Evolutionary conservation across 805 yeast species (phyloP), one percentile per base, ranked within the genome.

Genomic region (Saccharomyces mikatae): DNA sequence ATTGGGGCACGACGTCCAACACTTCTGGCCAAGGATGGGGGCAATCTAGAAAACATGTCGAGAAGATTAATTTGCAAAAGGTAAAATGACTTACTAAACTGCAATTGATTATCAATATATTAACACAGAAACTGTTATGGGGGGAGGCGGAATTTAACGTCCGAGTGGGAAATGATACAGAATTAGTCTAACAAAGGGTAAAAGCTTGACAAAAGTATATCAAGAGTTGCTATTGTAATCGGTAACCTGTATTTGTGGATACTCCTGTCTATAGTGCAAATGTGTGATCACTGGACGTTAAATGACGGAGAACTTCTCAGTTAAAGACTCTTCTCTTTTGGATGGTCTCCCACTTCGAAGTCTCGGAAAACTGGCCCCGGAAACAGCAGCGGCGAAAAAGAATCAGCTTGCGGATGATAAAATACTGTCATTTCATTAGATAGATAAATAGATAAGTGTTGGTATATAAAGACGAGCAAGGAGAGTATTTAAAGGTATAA

Each of bases 31-130:
- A 59, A 30, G 17, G 55, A 50, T 36, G 53, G 27, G 36, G 62
- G 54, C 29, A 58, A 41, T 50, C 56, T 59, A 47, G 56, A 55
- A 51, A 48, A 53, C 58, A 59, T 56, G n/a, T 48, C 47, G 46
- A 36, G 17, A 17, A 17, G 10, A 17, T n/a, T 17, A 17, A 17
- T 29, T 31, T 49, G 41, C 51, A 46, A 46, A 26, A 14, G 17
- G 24, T 36, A 36, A 36, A 17, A 17, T 13, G 8, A 36, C 11
- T 21, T 36, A 36, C 44, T 36, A 17, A 17, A 36, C 44, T 36
- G 44, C 44, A 17, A 36, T 36, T 22, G 44, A 36, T 17, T 36
- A 36, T 17, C 44, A 36, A 36, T 17, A 22, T 17, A 36, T 24
- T 17, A 36, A 36, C 24, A 36, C 44, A 36, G 44, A 6, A 36